Evolutionary conservation across 176 grass and related monocot species (phyloP), one percentile per base, ranked within the genome.

Genomic region (Saccharum officinarum): DNA sequence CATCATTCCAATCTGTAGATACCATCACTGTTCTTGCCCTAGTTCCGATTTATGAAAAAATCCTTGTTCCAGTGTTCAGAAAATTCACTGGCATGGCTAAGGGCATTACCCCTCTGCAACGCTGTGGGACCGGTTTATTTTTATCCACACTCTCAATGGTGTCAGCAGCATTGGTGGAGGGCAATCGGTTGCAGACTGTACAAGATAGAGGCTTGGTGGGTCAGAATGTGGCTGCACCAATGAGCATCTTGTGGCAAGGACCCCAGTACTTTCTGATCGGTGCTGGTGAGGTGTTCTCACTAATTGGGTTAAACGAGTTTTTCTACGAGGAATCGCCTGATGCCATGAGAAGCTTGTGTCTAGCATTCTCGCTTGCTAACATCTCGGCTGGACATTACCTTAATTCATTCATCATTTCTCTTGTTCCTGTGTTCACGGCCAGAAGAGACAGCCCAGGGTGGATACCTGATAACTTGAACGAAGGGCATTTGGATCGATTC

Each of bases 391-490:
- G 92, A n/a, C 64, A 39, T 71, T 94, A 94, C 77, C 67, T 89
- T 33, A 89, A 77, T 86, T 88, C 92, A n/a, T 87, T 94, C 20
- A 88, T 91, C 49, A 15, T 91, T 86, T 91, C 89, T 16, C 23
- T 89, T 1, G 89, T 73, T 6, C 86, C 86, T 2, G 25, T 82
- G 6, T 69, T 90, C 75, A 95, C 85, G 9, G 86, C 82, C 26
- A 65, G 67, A 77, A 90, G 83, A 79, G 89, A 85, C 36, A 82
- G 54, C 71, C 71, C 77, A 4, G 87, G 89, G 40, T 94, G 92
- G 92, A 91, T 94, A 85, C 84, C 92, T 17, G 84, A 88, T 57
- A 87, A 94, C 83, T 68, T 94, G 17, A 92, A 95, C 37, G 87
- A 90, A 71, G 93, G 85, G 3, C 93, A 92, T 87, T 37, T 92